Evolutionary conservation across 208 protist genomes (phyloP).

Genomic region (Leptomonas seymouri): DNA sequence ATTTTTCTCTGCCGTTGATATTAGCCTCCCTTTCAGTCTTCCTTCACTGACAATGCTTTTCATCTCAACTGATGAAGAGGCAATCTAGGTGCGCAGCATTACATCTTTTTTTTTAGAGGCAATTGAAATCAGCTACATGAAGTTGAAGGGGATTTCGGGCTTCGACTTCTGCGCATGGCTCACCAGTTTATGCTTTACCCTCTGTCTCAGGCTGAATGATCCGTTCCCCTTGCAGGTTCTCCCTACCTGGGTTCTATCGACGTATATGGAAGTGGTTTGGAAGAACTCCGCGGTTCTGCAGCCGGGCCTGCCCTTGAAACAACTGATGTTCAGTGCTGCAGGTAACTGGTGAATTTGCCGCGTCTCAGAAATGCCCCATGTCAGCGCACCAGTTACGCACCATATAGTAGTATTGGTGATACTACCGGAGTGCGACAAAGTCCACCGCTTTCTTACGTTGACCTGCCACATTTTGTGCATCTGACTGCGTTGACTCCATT

Average conservation of each 20-base stretch:
- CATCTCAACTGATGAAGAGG: background rate
- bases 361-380: background rate
- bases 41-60: slow-evolving; percentile 1
- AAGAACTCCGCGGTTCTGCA: background rate
- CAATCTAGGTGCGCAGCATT: background rate
- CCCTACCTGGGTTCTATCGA: background rate
- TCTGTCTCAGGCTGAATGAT: background rate
- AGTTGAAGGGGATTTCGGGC: background rate
- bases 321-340: background rate
- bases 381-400: slow-evolving; percentile 2
- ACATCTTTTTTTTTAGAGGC: background rate
- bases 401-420: background rate
- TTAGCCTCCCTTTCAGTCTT: background rate
- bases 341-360: background rate
- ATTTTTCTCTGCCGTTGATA: background rate
- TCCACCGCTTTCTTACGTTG: background rate
- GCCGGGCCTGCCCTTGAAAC: slow-evolving; percentile 1
- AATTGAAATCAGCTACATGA: background rate
- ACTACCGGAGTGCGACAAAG: background rate
- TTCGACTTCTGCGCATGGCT: slow-evolving; percentile 6
- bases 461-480: slow-evolving; percentile 9
- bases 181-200: background rate
- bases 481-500: slow-evolving; percentile 5
- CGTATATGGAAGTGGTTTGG: background rate
- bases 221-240: background rate